Percentiles rank a stretch among this genome's conserved stretches.
phyloP scores from a whole-genome alignment of 2,329 filamentous ascomycete species.

The Aspergillus costaricaensis region DNA sequence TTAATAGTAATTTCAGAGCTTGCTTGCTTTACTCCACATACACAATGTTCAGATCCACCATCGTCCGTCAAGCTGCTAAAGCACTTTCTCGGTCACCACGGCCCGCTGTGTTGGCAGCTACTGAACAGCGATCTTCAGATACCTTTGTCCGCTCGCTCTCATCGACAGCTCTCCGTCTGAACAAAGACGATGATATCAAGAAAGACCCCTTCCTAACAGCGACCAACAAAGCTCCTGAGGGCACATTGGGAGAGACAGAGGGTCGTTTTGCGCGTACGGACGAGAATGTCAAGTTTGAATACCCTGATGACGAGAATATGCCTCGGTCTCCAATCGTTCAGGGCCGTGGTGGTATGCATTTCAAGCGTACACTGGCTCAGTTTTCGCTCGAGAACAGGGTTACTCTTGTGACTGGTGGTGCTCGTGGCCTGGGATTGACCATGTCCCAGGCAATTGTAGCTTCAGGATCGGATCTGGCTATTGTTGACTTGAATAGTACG shows the following conservation, averaged over 20 bases:
- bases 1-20: background rate
- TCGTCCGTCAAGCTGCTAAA: constrained; percentile 30
- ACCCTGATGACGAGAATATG: constrained; percentile 72
- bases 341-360: constrained; percentile 76
- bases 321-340: constrained; percentile 70
- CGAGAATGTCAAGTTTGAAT: constrained; percentile 73
- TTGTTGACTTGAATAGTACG: constrained; percentile 90
- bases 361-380: constrained; percentile 78
- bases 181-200: constrained; percentile 27
- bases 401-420: constrained; percentile 85
- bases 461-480: constrained; percentile 83
- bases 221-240: constrained; percentile 35
- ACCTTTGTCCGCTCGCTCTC: constrained; percentile 33
- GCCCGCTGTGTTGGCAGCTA: constrained; percentile 21
- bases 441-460: constrained; percentile 91
- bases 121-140: constrained; percentile 14
- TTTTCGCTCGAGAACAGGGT: constrained; percentile 86
- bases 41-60: constrained; percentile 33
- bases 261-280: constrained; percentile 79
- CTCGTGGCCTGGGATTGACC: constrained; percentile 82
- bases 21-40: background rate
- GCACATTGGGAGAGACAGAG: constrained; percentile 48
- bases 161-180: constrained; percentile 28
- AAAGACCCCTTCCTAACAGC: constrained; percentile 30
- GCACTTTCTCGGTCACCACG: constrained; percentile 24